Percentiles rank a stretch among this genome's conserved stretches.
Conservation (phyloP, 2,329 filamentous ascomycete genomes). For the Epichloe baconii region DNA sequence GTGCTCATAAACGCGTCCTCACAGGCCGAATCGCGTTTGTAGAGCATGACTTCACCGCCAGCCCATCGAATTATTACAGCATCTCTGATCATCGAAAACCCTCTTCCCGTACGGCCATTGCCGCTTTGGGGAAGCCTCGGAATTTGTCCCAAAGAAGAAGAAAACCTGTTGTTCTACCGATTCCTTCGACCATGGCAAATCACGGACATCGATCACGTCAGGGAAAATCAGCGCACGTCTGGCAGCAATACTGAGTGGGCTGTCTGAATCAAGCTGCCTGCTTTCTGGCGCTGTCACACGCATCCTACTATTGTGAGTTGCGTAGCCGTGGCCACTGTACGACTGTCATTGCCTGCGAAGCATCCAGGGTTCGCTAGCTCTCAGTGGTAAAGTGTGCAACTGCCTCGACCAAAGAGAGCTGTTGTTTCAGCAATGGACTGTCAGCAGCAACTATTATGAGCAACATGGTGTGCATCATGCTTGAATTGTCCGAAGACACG, state of each 20-base stretch:
- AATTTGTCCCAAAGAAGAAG: neutral
- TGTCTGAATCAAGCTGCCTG: neutral
- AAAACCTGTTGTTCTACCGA: neutral
- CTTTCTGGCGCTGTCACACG: neutral
- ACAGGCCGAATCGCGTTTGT: neutral
- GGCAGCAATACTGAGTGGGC: neutral
- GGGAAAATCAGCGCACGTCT: neutral
- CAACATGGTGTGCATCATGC: neutral
- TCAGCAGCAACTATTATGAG: neutral
- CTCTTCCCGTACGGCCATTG: neutral
- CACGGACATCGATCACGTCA: neutral
- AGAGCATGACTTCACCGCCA: neutral
- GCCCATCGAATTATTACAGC: neutral
- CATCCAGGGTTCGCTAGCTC: neutral
- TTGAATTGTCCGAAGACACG: neutral
- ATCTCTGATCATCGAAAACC: neutral
- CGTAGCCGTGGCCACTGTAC: neutral
- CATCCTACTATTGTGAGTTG: neutral
- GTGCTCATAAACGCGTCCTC: neutral
- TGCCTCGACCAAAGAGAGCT: neutral
- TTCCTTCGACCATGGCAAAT: neutral
- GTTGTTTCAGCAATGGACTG: neutral
- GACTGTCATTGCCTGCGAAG: constrained; percentile 1
- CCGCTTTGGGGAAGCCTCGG: neutral
- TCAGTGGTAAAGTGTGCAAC: neutral